phyloP scores from a whole-genome alignment of 345 rosid genomes.

The Gossypium raimondii region DNA sequence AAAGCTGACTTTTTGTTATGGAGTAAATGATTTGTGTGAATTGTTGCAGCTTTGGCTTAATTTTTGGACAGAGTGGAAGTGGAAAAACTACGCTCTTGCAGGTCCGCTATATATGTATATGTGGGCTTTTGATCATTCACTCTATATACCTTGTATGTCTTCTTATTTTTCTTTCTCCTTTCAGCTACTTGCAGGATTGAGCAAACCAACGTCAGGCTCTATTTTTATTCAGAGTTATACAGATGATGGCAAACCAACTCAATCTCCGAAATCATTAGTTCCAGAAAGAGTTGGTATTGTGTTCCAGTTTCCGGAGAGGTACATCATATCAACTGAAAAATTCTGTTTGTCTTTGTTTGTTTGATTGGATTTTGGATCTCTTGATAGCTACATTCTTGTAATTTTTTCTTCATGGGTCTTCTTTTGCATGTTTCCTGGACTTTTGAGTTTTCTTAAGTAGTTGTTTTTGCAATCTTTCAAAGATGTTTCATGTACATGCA shows the following conservation, averaged over 20 bases:
- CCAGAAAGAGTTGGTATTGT: conserved; percentile 85
- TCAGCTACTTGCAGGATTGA: conserved; percentile 90
- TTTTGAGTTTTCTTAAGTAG: conserved; percentile 7
- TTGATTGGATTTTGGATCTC: conserved; percentile 3
- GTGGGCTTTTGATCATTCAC: background rate
- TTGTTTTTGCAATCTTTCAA: background rate
- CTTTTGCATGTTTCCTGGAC: conserved; percentile 2
- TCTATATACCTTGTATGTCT: background rate
- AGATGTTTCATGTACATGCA: background rate
- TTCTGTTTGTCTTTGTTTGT: background rate
- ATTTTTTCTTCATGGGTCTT: background rate
- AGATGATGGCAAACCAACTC: conserved; percentile 46
- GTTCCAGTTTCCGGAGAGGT: conserved; percentile 98
- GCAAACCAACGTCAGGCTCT: conserved; percentile 84
- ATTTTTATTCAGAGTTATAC: conserved; percentile 64
- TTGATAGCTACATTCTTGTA: background rate
- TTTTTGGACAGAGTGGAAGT: conserved; percentile 94
- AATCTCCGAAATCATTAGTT: conserved; percentile 38
- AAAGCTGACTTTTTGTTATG: background rate
- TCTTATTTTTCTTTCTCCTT: conserved; percentile 10
- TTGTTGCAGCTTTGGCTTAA: conserved; percentile 75
- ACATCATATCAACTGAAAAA: conserved; percentile 8
- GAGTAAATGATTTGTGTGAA: conserved; percentile 11
- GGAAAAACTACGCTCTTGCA: conserved; percentile 95
- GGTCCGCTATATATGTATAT: conserved; percentile 31